Conservation (phyloP, 202 grass and related monocot genomes). For the Carex sylvatica region DNA sequence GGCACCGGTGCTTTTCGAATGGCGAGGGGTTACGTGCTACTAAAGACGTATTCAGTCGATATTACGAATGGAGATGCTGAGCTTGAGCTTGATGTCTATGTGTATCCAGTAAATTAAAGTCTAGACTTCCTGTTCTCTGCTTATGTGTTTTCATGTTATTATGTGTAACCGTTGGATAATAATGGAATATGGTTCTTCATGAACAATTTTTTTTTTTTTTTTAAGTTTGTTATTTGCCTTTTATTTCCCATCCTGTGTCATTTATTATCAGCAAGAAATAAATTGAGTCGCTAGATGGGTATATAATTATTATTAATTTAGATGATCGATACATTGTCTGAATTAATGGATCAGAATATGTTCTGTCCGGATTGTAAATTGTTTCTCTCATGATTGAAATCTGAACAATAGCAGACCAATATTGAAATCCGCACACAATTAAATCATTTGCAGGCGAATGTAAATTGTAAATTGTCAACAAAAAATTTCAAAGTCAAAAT, state of each 20-base stretch:
- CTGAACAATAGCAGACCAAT: too few relatives aligned
- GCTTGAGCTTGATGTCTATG: conserved; percentile 44
- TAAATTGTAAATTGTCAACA: too few relatives aligned
- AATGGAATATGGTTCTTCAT: not conserved
- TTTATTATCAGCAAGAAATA: not conserved
- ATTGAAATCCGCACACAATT: too few relatives aligned
- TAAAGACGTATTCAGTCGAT: conserved; percentile 40
- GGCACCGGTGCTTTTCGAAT: conserved; percentile 37
- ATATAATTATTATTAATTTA: not conserved
- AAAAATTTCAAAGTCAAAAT: too few relatives aligned
- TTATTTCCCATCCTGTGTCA: not conserved
- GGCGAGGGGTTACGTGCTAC: conserved; percentile 26
- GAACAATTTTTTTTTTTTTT: not conserved
- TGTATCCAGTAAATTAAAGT: conserved; percentile 15
- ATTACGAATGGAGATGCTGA: conserved; percentile 24
- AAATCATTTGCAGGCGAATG: too few relatives aligned
- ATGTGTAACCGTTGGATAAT: not conserved
- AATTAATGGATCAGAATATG: not conserved
- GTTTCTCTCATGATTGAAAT: too few relatives aligned
- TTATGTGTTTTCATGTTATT: not conserved
- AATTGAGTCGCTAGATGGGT: not conserved
- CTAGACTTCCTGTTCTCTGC: not conserved
- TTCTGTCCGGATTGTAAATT: not conserved
- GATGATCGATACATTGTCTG: too few relatives aligned
- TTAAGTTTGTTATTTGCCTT: not conserved